These are phyloP conservation scores for Tulasnella calospora DNA, from an alignment of 768 basidiomycete genomes.

Conservation along the genomic window DNA sequence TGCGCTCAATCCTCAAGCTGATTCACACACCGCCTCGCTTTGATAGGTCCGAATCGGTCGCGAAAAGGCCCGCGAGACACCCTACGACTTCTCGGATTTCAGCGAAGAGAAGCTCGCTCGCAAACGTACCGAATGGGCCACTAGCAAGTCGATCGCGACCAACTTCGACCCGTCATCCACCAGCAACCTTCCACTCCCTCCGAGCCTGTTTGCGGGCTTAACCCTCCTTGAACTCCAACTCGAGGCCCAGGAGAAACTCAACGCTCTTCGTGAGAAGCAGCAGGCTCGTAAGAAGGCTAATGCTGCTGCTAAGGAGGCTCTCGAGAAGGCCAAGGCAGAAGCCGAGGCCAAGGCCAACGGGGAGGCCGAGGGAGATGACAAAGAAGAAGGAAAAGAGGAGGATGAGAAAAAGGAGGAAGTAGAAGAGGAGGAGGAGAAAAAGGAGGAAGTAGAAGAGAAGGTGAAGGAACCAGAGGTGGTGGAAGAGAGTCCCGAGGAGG, in stretches of 20 bases:
- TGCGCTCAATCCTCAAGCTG: neutral
- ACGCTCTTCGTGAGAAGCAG: neutral
- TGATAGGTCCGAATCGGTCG: slow-evolving; percentile 6
- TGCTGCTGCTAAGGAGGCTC: neutral
- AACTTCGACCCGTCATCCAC: neutral
- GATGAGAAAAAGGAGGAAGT: neutral
- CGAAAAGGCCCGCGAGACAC: neutral
- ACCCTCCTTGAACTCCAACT: neutral
- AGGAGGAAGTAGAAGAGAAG: neutral
- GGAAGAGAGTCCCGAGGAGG: neutral
- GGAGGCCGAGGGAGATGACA: neutral
- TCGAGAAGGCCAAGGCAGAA: neutral
- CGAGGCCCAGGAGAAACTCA: neutral
- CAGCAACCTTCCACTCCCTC: neutral
- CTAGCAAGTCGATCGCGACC: slow-evolving; percentile 27
- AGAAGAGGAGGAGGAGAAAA: neutral
- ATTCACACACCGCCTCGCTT: neutral
- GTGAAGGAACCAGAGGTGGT: slow-evolving; percentile 10
- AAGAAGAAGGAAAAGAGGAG: neutral
- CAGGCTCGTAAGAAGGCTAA: neutral
- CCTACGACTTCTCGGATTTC: slow-evolving; percentile 7
- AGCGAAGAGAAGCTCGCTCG: slow-evolving; percentile 20
- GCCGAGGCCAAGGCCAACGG: neutral
- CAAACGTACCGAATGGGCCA: slow-evolving; percentile 13
- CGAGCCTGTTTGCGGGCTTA: slow-evolving; percentile 16